Conservation (phyloP, 257 asterid genomes). For the Capsicum rhomboideum region DNA sequence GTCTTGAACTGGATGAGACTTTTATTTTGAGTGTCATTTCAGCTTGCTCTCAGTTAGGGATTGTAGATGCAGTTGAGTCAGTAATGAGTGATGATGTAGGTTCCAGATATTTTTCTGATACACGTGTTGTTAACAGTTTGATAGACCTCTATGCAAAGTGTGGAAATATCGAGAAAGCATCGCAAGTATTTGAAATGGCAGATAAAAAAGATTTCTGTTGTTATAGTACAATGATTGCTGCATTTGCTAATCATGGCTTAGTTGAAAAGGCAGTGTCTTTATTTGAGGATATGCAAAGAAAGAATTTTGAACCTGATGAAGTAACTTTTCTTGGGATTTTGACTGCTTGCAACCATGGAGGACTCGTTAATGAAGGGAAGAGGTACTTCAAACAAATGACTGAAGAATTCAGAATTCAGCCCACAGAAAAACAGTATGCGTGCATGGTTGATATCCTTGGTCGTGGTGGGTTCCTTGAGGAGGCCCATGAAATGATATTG, state of each 20-base stretch:
- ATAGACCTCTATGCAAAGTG: constrained; percentile 2
- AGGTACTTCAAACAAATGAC: constrained; percentile 8
- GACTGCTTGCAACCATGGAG: constrained; percentile 7
- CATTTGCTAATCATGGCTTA: constrained; percentile 9
- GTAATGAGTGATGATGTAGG: not conserved
- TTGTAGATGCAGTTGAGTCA: constrained; percentile 6
- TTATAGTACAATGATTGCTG: constrained; percentile 9
- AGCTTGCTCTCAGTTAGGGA: constrained; percentile 17
- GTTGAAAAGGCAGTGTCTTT: not conserved
- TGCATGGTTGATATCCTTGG: constrained; percentile 12
- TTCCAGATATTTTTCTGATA: not conserved
- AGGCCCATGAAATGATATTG: not conserved
- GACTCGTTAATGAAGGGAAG: constrained; percentile 2
- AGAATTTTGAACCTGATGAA: constrained; percentile 7
- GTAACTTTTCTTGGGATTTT: constrained; percentile 11
- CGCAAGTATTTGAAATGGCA: not conserved
- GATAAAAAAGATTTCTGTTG: constrained; percentile 1
- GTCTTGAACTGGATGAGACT: not conserved
- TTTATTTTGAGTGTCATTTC: constrained; percentile 6
- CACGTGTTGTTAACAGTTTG: constrained; percentile 9
- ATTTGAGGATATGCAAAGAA: constrained; percentile 6
- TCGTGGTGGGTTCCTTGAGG: constrained; percentile 2
- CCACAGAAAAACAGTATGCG: constrained; percentile 1
- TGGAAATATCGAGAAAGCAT: constrained; percentile 3
- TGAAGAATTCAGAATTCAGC: constrained; percentile 6